Percentiles rank a stretch among this genome's conserved stretches.
Evolutionary conservation across 345 rosid species (phyloP).

Genomic region (Populus simonii): DNA sequence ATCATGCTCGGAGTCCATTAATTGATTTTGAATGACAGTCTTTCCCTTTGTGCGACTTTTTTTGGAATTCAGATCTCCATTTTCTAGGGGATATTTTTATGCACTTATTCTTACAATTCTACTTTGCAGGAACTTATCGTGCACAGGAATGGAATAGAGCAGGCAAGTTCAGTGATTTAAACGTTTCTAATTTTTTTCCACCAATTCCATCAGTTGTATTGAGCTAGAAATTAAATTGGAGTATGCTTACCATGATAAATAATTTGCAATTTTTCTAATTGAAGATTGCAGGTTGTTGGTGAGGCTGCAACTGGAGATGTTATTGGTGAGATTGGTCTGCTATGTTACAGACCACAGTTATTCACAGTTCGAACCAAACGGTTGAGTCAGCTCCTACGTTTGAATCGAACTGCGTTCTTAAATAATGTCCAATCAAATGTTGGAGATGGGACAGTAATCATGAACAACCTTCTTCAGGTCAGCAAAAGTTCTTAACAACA

Average conservation of each 20-base stretch:
- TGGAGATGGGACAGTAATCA: constrained; percentile 86
- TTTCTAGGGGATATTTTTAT: constrained; percentile 1
- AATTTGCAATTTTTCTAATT: neutral
- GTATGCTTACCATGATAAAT: neutral
- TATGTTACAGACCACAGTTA: constrained; percentile 85
- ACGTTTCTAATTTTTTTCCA: constrained; percentile 3
- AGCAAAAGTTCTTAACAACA: neutral
- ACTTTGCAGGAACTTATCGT: constrained; percentile 58
- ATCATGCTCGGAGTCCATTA: neutral
- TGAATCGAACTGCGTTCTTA: constrained; percentile 70
- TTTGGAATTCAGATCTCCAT: neutral
- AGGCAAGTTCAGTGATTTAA: constrained; percentile 40
- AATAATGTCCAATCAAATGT: constrained; percentile 77
- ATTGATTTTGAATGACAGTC: neutral
- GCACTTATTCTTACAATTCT: constrained; percentile 15
- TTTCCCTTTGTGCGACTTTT: neutral
- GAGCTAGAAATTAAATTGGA: neutral
- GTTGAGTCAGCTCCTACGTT: constrained; percentile 78
- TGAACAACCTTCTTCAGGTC: constrained; percentile 88
- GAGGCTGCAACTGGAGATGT: constrained; percentile 70
- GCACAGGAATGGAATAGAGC: constrained; percentile 54
- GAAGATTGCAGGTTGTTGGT: constrained; percentile 48
- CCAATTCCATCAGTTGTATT: neutral
- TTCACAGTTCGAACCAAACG: constrained; percentile 83
- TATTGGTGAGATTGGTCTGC: constrained; percentile 74